These are phyloP conservation scores for Microdochium nivale DNA, from an alignment of 2,329 filamentous ascomycete genomes.

Conservation along the genomic window DNA sequence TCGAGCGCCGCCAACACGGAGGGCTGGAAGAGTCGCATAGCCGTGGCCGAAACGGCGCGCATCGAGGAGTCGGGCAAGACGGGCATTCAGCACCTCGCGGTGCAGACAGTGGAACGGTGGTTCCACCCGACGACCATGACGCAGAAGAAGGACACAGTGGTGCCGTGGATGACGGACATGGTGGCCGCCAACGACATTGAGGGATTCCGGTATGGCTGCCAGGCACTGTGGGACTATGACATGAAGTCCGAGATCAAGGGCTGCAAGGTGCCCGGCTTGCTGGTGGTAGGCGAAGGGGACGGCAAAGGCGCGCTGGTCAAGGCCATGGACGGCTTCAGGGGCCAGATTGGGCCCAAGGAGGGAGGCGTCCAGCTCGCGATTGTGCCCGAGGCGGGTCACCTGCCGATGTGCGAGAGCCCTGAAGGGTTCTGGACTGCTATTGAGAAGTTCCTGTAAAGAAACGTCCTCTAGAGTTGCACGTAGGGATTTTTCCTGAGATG, in stretches of 20 bases:
- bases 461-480: no score
- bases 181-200: slow-evolving; percentile 60
- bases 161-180: slow-evolving; percentile 53
- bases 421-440: slow-evolving; percentile 58
- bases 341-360: slow-evolving; percentile 36
- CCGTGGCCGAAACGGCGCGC: slow-evolving; percentile 47
- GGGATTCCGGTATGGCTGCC: slow-evolving; percentile 60
- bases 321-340: slow-evolving; percentile 70
- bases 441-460: slow-evolving; percentile 42
- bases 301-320: slow-evolving; percentile 62
- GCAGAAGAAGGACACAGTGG: slow-evolving; percentile 35
- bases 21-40: slow-evolving; percentile 72
- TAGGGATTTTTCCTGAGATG: no score
- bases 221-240: slow-evolving; percentile 66
- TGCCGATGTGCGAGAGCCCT: slow-evolving; percentile 77
- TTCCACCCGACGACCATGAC: slow-evolving; percentile 52
- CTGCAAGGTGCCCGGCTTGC: slow-evolving; percentile 50
- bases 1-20: slow-evolving; percentile 66
- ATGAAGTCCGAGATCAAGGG: slow-evolving; percentile 45
- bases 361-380: slow-evolving; percentile 50
- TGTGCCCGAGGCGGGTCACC: slow-evolving; percentile 64
- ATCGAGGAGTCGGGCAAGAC: slow-evolving; percentile 32
- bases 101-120: slow-evolving; percentile 67
- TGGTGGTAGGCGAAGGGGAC: slow-evolving; percentile 67
- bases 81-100: slow-evolving; percentile 59